These are phyloP conservation scores for Ormosia semicastrata DNA, from an alignment of 306 rosid species.

Conservation along the genomic window DNA sequence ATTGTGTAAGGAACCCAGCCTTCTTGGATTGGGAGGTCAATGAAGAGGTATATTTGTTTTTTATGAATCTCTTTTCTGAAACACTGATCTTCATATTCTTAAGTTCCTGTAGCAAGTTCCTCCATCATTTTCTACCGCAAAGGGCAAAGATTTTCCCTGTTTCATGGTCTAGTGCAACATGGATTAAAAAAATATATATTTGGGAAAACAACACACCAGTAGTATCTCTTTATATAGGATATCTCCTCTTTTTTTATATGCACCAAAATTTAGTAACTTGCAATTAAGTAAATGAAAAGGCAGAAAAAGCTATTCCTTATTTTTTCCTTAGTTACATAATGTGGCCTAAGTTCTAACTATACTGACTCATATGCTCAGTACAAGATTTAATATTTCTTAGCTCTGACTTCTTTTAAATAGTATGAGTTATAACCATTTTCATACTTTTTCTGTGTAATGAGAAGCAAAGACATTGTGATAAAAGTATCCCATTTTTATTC, in stretches of 20 bases:
- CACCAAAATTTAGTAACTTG: background rate
- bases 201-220: background rate
- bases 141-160: background rate
- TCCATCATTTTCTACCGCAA: background rate
- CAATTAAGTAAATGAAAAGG: background rate
- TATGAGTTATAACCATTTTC: background rate
- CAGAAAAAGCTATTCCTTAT: background rate
- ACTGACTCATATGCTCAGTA: background rate
- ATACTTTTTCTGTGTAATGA: too few species aligned
- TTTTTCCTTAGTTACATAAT: slow-evolving; percentile 3
- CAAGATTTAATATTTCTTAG: background rate
- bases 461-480: too few species aligned
- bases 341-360: background rate
- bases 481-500: too few species aligned
- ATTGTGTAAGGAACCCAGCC: slow-evolving; percentile 82
- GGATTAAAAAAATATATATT: background rate
- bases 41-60: slow-evolving; percentile 72
- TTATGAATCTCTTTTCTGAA: background rate
- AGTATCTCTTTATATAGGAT: background rate
- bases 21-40: slow-evolving; percentile 96
- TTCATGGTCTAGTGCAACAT: background rate
- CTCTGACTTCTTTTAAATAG: background rate
- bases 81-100: background rate
- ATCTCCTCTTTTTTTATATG: slow-evolving; percentile 2
- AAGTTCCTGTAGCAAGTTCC: background rate